These are phyloP conservation scores for Tetraselmis striata DNA, from an alignment of 139 green algal genomes.

Conservation along the genomic window DNA sequence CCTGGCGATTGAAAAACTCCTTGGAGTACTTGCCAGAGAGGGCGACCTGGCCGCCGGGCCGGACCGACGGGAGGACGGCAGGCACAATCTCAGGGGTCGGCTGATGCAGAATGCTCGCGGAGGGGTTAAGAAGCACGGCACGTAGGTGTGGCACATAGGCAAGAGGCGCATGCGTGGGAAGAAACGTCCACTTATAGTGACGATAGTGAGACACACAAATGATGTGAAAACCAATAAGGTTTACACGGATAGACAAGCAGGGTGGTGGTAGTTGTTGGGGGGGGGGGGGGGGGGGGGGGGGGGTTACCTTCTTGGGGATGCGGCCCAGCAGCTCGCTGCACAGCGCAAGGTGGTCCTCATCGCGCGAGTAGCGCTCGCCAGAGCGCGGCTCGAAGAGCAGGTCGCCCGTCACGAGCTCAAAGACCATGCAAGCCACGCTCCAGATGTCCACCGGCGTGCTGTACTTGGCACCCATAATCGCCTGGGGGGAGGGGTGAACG, in stretches of 20 bases:
- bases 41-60: constrained; percentile 46
- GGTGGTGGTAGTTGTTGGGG: no score
- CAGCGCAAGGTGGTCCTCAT: constrained; percentile 97
- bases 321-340: constrained; percentile 91
- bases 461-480: constrained; percentile 80
- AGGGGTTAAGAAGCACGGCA: not conserved
- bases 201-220: no score
- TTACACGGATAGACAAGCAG: no score
- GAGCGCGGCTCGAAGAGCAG: constrained; percentile 89
- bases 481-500: no score
- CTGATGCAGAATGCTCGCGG: not conserved
- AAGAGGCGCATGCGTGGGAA: not conserved
- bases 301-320: constrained; percentile 60
- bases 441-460: constrained; percentile 90
- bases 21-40: constrained; percentile 62
- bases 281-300: no score
- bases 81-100: not conserved
- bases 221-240: no score
- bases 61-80: no score
- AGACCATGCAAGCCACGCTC: constrained; percentile 93
- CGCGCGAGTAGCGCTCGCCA: constrained; percentile 62
- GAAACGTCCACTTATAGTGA: not conserved
- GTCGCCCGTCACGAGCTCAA: constrained; percentile 97
- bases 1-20: constrained; percentile 87
- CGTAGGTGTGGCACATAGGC: not conserved